Conservation (phyloP, 2,329 filamentous ascomycete species). For the Colletotrichum camelliae region DNA sequence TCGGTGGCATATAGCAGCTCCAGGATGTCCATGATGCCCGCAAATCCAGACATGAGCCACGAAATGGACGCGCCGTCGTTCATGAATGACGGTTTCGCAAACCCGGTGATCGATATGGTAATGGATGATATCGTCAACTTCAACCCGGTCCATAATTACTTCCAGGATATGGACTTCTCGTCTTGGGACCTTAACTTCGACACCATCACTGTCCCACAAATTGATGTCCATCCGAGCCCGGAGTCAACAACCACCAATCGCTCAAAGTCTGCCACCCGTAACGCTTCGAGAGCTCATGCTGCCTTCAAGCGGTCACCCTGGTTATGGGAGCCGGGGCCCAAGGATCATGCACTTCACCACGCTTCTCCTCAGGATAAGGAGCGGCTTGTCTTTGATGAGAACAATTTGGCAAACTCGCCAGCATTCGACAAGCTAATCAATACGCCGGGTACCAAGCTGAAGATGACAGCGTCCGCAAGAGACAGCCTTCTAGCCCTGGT, state of each 20-base stretch:
- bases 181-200: slow-evolving; percentile 37
- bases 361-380: slow-evolving; percentile 13
- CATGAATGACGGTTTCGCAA: slow-evolving; percentile 6
- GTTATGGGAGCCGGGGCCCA: slow-evolving; percentile 36
- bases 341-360: slow-evolving; percentile 26
- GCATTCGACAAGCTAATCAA: slow-evolving; percentile 12
- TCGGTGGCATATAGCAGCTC: neutral
- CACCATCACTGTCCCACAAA: slow-evolving; percentile 30
- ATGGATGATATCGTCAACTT: slow-evolving; percentile 27
- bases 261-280: slow-evolving; percentile 25
- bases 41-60: neutral
- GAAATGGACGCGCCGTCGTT: slow-evolving; percentile 1
- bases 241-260: slow-evolving; percentile 28
- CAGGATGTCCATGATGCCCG: neutral
- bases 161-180: slow-evolving; percentile 36
- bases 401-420: slow-evolving; percentile 7
- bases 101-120: slow-evolving; percentile 10
- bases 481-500: slow-evolving; percentile 35
- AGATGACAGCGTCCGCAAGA: slow-evolving; percentile 27
- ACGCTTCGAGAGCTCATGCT: slow-evolving; percentile 33
- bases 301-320: slow-evolving; percentile 38
- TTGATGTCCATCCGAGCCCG: slow-evolving; percentile 32
- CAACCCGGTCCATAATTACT: slow-evolving; percentile 31
- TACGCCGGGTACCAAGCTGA: slow-evolving; percentile 18
- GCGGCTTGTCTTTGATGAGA: slow-evolving; percentile 1